Percentiles rank a stretch among this genome's conserved stretches.
Evolutionary conservation across 352 stramenopile species (phyloP).

Genomic region (Blastocystis hominis): DNA sequence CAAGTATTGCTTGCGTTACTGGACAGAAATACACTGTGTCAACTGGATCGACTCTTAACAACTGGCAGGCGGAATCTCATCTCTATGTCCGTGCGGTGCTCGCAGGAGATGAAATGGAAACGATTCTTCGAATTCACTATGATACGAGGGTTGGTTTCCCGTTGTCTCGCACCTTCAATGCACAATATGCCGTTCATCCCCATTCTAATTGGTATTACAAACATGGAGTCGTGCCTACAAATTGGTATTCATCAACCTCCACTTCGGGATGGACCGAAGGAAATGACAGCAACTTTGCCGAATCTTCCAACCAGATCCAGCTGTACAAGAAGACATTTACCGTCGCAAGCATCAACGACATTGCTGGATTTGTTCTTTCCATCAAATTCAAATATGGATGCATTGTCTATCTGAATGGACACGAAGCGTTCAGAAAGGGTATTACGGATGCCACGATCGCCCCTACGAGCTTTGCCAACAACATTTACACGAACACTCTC

Average conservation of each 20-base stretch:
- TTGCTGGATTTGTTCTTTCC: background rate
- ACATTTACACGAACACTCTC: background rate
- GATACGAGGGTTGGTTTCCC: background rate
- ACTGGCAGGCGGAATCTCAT: background rate
- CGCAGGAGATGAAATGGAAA: background rate
- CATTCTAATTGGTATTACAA: constrained; percentile 20
- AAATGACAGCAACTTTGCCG: background rate
- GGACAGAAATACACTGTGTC: background rate
- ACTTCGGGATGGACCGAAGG: background rate
- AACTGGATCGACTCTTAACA: background rate
- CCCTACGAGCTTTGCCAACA: background rate
- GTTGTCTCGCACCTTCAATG: background rate
- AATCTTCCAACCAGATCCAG: background rate
- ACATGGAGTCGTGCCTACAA: background rate
- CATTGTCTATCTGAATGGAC: constrained; percentile 32
- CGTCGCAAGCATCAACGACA: background rate
- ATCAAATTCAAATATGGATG: constrained; percentile 12
- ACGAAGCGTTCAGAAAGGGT: constrained; percentile 33
- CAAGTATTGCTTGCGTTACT: background rate
- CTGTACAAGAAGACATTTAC: constrained; percentile 25
- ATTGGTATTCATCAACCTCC: background rate
- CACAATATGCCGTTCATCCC: background rate
- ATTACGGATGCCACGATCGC: background rate
- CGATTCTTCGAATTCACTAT: background rate
- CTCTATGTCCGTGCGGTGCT: constrained; percentile 19